Base-by-base conservation (phyloP, 805 yeast genomes). In the Candida ortonii region DNA sequence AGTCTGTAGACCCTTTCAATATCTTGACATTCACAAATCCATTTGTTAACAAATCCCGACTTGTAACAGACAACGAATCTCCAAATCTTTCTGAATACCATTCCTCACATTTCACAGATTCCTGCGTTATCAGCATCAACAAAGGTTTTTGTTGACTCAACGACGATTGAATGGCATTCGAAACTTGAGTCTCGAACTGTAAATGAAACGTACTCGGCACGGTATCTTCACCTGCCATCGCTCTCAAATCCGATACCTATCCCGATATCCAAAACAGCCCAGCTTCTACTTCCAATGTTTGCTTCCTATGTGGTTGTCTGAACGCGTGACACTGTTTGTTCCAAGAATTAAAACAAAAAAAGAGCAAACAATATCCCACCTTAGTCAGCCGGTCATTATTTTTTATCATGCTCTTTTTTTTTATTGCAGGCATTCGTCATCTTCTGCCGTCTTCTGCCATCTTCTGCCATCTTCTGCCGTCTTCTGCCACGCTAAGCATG, bases 11-110 rank as follows among this genome's bases (percentile, higher is more conserved):
- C 3, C 59, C 69, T 28, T 64, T 58, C 1, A 50, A 22, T 15
- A 79, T 50, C 38, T 61, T 55, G 18, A 78, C 50, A 24, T 69
- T 61, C 3, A 77, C 61, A n/a, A 64, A 60, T 5, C 62, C 53
- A 6, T 43, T 30, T 15, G 17, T 2, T 25, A 44, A 25, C 47
- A 50, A 6, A 44, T 35, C 22, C 41, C 41, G 28, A 39, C 38
- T 13, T 46, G 34, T 22, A 41, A 44, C 19, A n/a, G 37, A 45
- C 41, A 61, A 27, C 6, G 24, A 35, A 11, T 32, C 18, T 29
- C 44, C 39, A 38, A 46, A 52, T 41, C 30, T 49, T 15, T 28
- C 24, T 29, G 25, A 20, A 25, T 42, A 37, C 62, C 61, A 56
- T 6, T 6, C 29, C 16, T 55, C 34, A 43, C 53, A 59, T 9